phyloP scores from a whole-genome alignment of 768 basidiomycete species.

The Amyloporia xantha region DNA sequence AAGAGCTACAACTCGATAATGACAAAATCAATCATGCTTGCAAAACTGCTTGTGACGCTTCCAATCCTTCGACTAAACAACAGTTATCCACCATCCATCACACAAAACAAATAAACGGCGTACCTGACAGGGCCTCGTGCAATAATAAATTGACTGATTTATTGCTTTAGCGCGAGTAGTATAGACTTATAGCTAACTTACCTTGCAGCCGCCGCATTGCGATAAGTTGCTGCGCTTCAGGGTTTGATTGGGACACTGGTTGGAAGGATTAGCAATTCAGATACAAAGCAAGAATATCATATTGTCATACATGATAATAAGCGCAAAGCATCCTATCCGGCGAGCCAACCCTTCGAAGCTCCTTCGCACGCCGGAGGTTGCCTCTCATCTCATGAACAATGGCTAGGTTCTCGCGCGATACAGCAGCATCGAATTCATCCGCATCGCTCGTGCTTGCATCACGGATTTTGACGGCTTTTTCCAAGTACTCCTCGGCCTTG shows the following conservation, averaged over 20 bases:
- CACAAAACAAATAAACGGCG: not conserved
- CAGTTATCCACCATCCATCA: not conserved
- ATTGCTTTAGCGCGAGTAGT: not conserved
- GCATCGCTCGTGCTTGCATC: conserved; percentile 11
- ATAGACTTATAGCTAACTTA: conserved; percentile 1
- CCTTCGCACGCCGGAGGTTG: conserved; percentile 24
- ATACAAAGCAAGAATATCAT: not conserved
- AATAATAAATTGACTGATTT: conserved; percentile 21
- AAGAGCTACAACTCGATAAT: too few relatives aligned
- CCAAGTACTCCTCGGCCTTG: conserved; percentile 31
- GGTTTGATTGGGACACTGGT: conserved; percentile 23
- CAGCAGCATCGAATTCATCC: conserved; percentile 25
- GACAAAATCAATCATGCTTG: conserved; percentile 8
- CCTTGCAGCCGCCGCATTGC: conserved; percentile 25
- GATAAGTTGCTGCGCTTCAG: conserved; percentile 16
- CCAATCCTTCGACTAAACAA: conserved; percentile 22
- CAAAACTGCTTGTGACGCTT: conserved; percentile 27
- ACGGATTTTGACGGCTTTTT: conserved; percentile 24
- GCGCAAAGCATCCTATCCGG: conserved; percentile 21
- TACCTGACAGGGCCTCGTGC: conserved; percentile 23
- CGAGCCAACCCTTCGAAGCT: conserved; percentile 20
- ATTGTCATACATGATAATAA: conserved; percentile 17
- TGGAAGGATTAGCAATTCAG: not conserved
- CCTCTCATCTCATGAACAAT: conserved; percentile 29
- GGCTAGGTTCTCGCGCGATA: conserved; percentile 31